A percentile compares a stretch with the other conserved stretches of the same genome.
phyloP scores from a whole-genome alignment of 768 basidiomycete genomes.

The Kwoniella dejecticola region DNA sequence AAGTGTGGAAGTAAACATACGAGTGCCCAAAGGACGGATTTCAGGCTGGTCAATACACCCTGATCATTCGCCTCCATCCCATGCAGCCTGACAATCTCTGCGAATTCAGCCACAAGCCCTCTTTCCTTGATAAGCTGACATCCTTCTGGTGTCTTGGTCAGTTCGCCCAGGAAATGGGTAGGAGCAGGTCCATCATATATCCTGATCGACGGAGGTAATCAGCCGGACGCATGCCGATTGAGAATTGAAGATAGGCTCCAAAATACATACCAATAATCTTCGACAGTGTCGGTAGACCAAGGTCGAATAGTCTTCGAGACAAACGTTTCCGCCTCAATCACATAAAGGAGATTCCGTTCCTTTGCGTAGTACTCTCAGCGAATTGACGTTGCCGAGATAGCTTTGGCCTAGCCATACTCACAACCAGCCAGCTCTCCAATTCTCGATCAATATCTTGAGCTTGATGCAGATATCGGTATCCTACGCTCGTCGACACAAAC shows the following conservation, averaged over 20 bases:
- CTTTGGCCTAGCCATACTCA: slow-evolving; percentile 56
- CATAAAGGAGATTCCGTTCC: slow-evolving; percentile 92
- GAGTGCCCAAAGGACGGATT: slow-evolving; percentile 95
- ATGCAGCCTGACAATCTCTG: slow-evolving; percentile 84
- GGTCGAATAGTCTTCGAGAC: slow-evolving; percentile 60
- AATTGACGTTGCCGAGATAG: slow-evolving; percentile 26
- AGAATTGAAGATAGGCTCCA: not conserved
- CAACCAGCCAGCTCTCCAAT: slow-evolving; percentile 95
- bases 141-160: slow-evolving; percentile 93
- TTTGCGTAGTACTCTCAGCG: slow-evolving; percentile 51
- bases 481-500: slow-evolving; percentile 90
- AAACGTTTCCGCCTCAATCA: slow-evolving; percentile 90
- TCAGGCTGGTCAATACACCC: slow-evolving; percentile 82
- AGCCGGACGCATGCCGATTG: not conserved
- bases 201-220: slow-evolving; percentile 15
- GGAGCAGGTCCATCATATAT: slow-evolving; percentile 65
- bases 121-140: slow-evolving; percentile 87
- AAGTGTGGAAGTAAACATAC: slow-evolving; percentile 60
- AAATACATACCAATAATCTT: slow-evolving; percentile 52
- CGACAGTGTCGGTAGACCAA: slow-evolving; percentile 39
- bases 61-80: slow-evolving; percentile 79
- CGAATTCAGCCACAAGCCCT: slow-evolving; percentile 87
- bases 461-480: slow-evolving; percentile 88
- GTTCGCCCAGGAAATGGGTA: slow-evolving; percentile 95
- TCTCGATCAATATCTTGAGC: slow-evolving; percentile 91